Evolutionary conservation across 306 rosid genomes (phyloP).

Genomic region (Parietaria judaica): DNA sequence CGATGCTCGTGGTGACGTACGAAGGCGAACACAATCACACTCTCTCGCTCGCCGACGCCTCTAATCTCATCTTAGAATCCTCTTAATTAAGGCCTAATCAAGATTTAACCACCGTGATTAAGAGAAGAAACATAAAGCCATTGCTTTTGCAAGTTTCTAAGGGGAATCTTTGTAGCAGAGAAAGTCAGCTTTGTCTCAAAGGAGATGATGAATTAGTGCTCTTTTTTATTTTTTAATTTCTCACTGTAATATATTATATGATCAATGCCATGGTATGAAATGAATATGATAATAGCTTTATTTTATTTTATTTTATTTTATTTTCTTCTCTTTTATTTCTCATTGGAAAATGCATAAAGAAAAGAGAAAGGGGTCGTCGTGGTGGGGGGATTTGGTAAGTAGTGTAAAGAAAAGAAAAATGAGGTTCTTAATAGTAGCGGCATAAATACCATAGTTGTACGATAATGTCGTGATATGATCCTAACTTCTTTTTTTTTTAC

Average conservation of each 20-base stretch:
- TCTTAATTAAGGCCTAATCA: slow-evolving; percentile 28
- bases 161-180: slow-evolving; percentile 11
- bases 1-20: slow-evolving; percentile 81
- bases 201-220: slow-evolving; percentile 38
- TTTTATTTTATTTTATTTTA: slow-evolving; percentile 23
- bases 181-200: slow-evolving; percentile 34
- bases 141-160: background rate
- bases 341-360: slow-evolving; percentile 11
- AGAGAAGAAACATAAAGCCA: background rate
- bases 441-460: too few species aligned
- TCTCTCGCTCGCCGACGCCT: slow-evolving; percentile 52
- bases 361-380: slow-evolving; percentile 9
- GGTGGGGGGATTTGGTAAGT: background rate
- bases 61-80: slow-evolving; percentile 77
- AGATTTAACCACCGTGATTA: background rate
- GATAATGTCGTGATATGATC: too few species aligned
- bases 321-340: slow-evolving; percentile 16
- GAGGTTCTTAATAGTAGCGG: too few species aligned
- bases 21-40: slow-evolving; percentile 92
- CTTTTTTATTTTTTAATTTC: slow-evolving; percentile 3
- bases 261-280: too few species aligned
- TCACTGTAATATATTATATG: slow-evolving; percentile 37
- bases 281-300: background rate
- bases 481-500: too few species aligned
- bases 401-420: too few species aligned